Conservation (phyloP, 202 grass and related monocot genomes). For the Tripidium arundinaceum region DNA sequence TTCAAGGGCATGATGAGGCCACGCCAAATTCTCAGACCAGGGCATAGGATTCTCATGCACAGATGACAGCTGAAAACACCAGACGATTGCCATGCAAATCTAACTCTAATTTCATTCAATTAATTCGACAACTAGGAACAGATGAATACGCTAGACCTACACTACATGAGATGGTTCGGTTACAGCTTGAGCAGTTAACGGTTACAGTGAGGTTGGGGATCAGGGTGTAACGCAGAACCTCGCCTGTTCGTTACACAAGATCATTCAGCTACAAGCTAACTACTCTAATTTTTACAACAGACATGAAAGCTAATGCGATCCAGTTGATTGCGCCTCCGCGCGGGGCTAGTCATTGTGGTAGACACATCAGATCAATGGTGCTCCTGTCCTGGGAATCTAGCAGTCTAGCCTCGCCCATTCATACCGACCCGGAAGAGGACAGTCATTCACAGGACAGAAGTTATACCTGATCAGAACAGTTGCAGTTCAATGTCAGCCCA, state of each 20-base stretch:
- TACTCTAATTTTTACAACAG: slow-evolving; percentile 64
- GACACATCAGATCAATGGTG: slow-evolving; percentile 38
- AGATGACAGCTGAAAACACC: not conserved
- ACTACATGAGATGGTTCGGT: slow-evolving; percentile 13
- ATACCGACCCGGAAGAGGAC: slow-evolving; percentile 68
- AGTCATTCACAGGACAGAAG: slow-evolving; percentile 65
- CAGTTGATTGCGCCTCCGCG: slow-evolving; percentile 5
- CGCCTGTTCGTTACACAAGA: slow-evolving; percentile 45
- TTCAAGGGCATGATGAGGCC: not conserved
- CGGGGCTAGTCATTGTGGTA: slow-evolving; percentile 23
- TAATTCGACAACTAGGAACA: slow-evolving; percentile 12
- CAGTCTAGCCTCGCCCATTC: slow-evolving; percentile 73
- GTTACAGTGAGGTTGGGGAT: slow-evolving; percentile 37
- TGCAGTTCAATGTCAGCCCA: not conserved
- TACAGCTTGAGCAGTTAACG: slow-evolving; percentile 37
- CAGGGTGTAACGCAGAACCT: slow-evolving; percentile 28
- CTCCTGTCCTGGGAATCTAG: slow-evolving; percentile 36
- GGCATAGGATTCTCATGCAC: not conserved
- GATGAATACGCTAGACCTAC: slow-evolving; percentile 26
- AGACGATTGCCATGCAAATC: not conserved
- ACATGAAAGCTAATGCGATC: slow-evolving; percentile 32
- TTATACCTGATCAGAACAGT: slow-evolving; percentile 64
- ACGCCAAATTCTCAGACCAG: too few relatives aligned
- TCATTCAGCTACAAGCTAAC: slow-evolving; percentile 37
- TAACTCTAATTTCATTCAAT: slow-evolving; percentile 35